A percentile compares a stretch with the other conserved stretches of the same genome.
Evolutionary conservation across 2,329 filamentous ascomycete species (phyloP).

Genomic region (Chaetomiaceae sp.): DNA sequence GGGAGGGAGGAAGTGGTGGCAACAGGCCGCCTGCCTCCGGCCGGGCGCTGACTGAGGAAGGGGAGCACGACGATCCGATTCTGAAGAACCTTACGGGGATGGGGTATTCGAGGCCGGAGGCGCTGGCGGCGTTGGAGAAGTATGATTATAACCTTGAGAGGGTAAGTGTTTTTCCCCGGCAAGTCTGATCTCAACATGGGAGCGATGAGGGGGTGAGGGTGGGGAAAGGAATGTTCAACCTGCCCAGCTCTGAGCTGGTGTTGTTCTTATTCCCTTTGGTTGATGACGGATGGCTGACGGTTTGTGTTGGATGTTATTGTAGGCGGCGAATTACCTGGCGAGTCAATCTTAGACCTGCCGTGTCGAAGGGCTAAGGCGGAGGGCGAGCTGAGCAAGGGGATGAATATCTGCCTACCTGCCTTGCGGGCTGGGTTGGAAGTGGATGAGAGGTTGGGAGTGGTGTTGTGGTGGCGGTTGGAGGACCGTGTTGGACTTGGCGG

Average conservation of each 20-base stretch:
- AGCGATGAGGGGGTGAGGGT: neutral
- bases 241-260: too few species aligned
- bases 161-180: too few species aligned
- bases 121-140: slow-evolving; percentile 79
- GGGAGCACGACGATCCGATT: slow-evolving; percentile 85
- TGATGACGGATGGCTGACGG: slow-evolving; percentile 11
- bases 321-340: slow-evolving; percentile 55
- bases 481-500: neutral
- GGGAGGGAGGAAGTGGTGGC: slow-evolving; percentile 8
- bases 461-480: neutral
- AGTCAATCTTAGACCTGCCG: slow-evolving; percentile 52
- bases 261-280: slow-evolving; percentile 1
- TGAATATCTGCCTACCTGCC: too few species aligned
- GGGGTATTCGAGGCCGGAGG: slow-evolving; percentile 74
- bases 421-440: neutral
- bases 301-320: slow-evolving; percentile 11
- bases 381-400: too few species aligned
- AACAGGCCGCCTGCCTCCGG: slow-evolving; percentile 38
- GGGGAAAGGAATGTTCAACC: neutral
- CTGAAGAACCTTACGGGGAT: slow-evolving; percentile 84
- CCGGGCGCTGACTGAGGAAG: slow-evolving; percentile 66
- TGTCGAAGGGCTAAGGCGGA: too few species aligned
- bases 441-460: neutral
- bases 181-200: too few species aligned
- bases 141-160: slow-evolving; percentile 95